Evolutionary conservation across 768 basidiomycete genomes (phyloP).

Genomic region (Lanmaoa pseudosensibilis): DNA sequence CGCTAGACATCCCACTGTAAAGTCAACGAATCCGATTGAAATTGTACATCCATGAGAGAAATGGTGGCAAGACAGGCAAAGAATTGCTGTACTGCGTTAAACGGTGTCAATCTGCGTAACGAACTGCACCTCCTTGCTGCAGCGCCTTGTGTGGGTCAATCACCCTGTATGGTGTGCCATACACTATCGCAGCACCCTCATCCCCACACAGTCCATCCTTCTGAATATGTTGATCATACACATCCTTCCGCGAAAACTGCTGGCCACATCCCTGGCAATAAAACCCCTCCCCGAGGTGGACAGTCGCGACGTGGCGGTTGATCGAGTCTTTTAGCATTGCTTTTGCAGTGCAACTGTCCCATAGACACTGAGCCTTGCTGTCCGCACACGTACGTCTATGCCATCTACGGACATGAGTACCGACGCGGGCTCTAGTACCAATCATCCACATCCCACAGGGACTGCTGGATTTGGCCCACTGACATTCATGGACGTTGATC

Average conservation of each 20-base stretch:
- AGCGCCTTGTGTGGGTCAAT: neutral
- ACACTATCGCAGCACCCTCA: neutral
- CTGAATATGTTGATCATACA: slow-evolving; percentile 1
- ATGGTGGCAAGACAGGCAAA: neutral
- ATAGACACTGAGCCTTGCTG: neutral
- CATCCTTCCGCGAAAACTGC: slow-evolving; percentile 2
- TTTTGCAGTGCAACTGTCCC: slow-evolving; percentile 2
- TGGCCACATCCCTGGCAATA: slow-evolving; percentile 1
- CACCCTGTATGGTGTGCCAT: neutral
- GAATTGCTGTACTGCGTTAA: no score
- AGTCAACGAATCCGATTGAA: no score
- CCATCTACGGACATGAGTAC: slow-evolving; percentile 8
- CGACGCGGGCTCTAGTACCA: neutral
- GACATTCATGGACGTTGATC: slow-evolving; percentile 7
- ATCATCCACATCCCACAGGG: slow-evolving; percentile 14
- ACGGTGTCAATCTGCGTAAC: neutral
- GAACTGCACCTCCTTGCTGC: neutral
- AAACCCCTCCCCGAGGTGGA: slow-evolving; percentile 7
- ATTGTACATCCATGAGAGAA: neutral
- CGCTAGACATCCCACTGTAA: neutral
- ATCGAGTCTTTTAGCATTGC: slow-evolving; percentile 3
- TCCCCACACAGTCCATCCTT: neutral
- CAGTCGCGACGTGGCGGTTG: slow-evolving; percentile 2
- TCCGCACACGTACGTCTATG: neutral
- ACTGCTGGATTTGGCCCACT: neutral